A percentile compares a stretch with the other conserved stretches of the same genome.
Evolutionary conservation across 352 stramenopile species (phyloP).

Genomic region (Phytophthora rubi): DNA sequence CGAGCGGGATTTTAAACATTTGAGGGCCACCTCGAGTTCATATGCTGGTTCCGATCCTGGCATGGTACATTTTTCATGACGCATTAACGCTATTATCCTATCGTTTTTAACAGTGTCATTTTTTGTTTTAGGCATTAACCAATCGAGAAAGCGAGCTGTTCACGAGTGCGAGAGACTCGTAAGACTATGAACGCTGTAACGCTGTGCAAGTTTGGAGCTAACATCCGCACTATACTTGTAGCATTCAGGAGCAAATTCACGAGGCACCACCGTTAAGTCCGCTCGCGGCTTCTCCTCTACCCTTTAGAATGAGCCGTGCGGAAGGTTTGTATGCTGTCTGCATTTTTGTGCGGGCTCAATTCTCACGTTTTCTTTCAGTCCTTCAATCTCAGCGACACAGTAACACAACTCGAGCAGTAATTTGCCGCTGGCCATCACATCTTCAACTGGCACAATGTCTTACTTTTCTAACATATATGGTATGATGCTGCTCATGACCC

Average conservation of each 20-base stretch:
- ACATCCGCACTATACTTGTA: constrained; percentile 13
- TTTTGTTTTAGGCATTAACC: constrained; percentile 17
- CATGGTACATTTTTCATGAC: constrained; percentile 16
- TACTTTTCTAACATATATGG: constrained; percentile 1
- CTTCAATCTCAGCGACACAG: constrained; percentile 34
- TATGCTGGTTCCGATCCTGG: constrained; percentile 12
- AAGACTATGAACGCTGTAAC: constrained; percentile 10
- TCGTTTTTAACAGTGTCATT: background rate
- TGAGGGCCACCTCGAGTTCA: constrained; percentile 12
- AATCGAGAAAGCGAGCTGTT: constrained; percentile 1
- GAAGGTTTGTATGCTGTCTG: constrained; percentile 26
- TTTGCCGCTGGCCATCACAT: background rate
- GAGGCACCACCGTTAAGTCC: constrained; percentile 10
- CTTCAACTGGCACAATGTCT: background rate
- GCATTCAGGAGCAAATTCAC: constrained; percentile 1
- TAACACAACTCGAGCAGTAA: constrained; percentile 12
- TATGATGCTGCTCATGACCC: constrained; percentile 1
- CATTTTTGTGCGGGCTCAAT: background rate
- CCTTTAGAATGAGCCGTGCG: constrained; percentile 43
- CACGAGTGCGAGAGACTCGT: constrained; percentile 7
- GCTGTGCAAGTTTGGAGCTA: background rate
- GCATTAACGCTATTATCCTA: background rate
- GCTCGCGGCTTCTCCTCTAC: constrained; percentile 23
- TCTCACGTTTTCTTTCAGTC: constrained; percentile 18
- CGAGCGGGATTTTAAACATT: constrained; percentile 15